Percentiles rank a stretch among this genome's conserved stretches.
Conservation (phyloP, 768 basidiomycete genomes). For the Coprinopsis sp. region DNA sequence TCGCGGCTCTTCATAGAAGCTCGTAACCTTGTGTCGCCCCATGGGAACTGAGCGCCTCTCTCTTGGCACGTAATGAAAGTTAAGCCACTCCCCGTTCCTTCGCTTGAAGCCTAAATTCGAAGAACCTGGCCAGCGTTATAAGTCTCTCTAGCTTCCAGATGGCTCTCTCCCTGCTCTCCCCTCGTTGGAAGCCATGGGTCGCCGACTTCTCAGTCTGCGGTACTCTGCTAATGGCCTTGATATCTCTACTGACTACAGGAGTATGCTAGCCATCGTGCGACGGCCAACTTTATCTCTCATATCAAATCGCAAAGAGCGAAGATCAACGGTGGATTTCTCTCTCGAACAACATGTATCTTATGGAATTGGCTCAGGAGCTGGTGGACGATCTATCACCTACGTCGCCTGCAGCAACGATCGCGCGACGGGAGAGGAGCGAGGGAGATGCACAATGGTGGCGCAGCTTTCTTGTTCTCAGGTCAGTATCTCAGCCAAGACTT, state of each 20-base stretch:
- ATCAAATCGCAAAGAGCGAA: constrained; percentile 5
- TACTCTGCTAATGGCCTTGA: no score
- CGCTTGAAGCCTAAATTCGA: no score
- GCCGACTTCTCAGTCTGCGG: no score
- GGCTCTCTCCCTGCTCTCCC: no score
- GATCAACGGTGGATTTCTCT: constrained; percentile 12
- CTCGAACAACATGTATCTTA: constrained; percentile 25
- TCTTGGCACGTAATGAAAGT: no score
- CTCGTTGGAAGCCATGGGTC: no score
- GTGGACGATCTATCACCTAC: neutral
- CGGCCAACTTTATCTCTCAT: constrained; percentile 15
- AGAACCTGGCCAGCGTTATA: no score
- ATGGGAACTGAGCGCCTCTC: no score
- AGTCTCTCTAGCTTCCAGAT: no score
- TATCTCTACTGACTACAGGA: constrained; percentile 13
- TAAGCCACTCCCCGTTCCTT: no score
- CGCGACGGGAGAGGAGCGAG: neutral
- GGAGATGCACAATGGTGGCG: neutral
- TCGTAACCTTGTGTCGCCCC: no score
- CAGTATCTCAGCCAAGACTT: neutral
- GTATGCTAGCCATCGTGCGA: constrained; percentile 20
- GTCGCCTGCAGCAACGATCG: constrained; percentile 2
- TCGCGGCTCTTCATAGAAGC: no score
- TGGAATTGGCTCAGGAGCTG: constrained; percentile 23
- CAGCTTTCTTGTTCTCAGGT: constrained; percentile 1